Evolutionary conservation across 805 yeast genomes (phyloP).

Genomic region (Barnettozyma pratensis): DNA sequence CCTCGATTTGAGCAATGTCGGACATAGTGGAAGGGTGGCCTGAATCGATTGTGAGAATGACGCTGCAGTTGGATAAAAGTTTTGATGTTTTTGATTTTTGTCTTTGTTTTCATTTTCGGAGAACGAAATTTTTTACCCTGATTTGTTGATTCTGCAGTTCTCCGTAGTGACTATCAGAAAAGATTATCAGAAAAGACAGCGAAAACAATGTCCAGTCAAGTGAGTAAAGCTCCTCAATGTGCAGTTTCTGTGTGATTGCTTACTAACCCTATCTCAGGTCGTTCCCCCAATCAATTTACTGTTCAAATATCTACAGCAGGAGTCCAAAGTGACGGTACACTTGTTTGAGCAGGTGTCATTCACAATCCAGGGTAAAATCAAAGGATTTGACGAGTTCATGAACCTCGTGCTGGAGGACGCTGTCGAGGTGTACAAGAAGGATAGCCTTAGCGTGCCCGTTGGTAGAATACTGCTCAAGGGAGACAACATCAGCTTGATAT

Average conservation of each 20-base stretch:
- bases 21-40: not conserved
- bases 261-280: constrained; percentile 32
- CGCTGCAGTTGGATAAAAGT: no score
- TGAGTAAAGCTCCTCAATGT: not conserved
- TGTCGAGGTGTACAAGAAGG: constrained; percentile 54
- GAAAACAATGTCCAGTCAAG: constrained; percentile 32
- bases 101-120: not conserved
- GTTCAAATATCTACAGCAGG: constrained; percentile 82
- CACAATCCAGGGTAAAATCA: constrained; percentile 75
- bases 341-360: constrained; percentile 76
- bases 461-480: constrained; percentile 86
- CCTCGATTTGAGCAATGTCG: constrained; percentile 14
- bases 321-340: constrained; percentile 79
- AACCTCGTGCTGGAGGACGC: constrained; percentile 65
- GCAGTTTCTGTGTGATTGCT: not conserved
- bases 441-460: constrained; percentile 44
- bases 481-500: constrained; percentile 82
- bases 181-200: constrained; percentile 16
- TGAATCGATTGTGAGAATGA: no score
- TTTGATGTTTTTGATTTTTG: not conserved
- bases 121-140: not conserved
- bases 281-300: constrained; percentile 91
- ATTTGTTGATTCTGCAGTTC: not conserved
- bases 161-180: not conserved
- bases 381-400: constrained; percentile 98